A percentile compares a stretch with the other conserved stretches of the same genome.
These are phyloP conservation scores for Entelexis sorbosivorans DNA, from an alignment of 1,139 yeast species.

Conservation along the genomic window DNA sequence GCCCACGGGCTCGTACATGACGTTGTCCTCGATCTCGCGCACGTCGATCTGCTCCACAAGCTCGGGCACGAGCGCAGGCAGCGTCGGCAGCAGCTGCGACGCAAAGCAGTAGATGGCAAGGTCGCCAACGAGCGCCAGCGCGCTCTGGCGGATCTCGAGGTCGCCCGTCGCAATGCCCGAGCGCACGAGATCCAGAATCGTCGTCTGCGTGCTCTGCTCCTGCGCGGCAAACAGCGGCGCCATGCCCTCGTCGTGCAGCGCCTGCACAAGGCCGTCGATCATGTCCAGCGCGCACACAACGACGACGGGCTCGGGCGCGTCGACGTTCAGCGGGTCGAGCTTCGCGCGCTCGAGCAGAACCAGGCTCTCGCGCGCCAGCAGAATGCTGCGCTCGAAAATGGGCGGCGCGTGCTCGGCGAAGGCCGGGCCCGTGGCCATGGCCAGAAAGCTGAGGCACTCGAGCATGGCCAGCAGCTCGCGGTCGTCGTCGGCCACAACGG, in stretches of 20 bases:
- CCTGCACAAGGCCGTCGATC: conserved; percentile 86
- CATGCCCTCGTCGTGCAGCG: conserved; percentile 35
- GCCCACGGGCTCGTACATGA: conserved; percentile 46
- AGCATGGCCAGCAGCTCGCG: conserved; percentile 80
- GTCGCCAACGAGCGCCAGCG: conserved; percentile 85
- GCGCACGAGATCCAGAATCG: conserved; percentile 51
- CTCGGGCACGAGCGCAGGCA: conserved; percentile 48
- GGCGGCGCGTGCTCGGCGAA: conserved; percentile 87
- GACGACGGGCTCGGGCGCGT: conserved; percentile 82
- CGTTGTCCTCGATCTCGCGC: conserved; percentile 32
- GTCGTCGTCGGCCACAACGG: conserved; percentile 59
- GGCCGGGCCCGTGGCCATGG: conserved; percentile 71
- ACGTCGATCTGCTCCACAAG: conserved; percentile 46
- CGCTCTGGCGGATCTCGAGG: conserved; percentile 77
- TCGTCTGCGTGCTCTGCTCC: conserved; percentile 23
- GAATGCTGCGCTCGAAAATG: conserved; percentile 69
- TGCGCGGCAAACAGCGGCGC: conserved; percentile 22
- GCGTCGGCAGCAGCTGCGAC: conserved; percentile 42
- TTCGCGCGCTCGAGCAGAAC: conserved; percentile 55
- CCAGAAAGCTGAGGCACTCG: conserved; percentile 86
- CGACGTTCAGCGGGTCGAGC: conserved; percentile 50
- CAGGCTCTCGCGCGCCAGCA: conserved; percentile 57
- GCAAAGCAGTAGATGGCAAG: conserved; percentile 56
- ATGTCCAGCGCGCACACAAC: conserved; percentile 80
- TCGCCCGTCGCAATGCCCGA: conserved; percentile 68